Evolutionary conservation across 73 alveolate genomes (phyloP).

Genomic region (Halteria grandinella): DNA sequence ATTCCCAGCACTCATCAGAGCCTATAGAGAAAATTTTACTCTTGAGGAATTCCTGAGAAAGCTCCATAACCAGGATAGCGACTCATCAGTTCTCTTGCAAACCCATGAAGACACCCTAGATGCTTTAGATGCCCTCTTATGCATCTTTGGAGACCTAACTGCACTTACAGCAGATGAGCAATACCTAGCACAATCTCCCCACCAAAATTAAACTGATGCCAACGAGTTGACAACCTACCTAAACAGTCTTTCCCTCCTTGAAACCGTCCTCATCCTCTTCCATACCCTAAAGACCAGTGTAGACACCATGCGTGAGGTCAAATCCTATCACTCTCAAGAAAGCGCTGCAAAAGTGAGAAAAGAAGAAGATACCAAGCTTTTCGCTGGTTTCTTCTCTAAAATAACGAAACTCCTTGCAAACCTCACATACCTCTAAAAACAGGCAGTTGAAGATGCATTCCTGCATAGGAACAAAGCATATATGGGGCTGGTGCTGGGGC

Average conservation of each 20-base stretch:
- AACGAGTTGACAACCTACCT: constrained; percentile 4
- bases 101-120: no score
- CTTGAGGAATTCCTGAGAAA: no score
- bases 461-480: constrained; percentile 27
- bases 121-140: no score
- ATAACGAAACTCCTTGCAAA: constrained; percentile 39
- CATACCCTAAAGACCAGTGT: constrained; percentile 14
- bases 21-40: no score
- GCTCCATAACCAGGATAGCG: no score
- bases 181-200: no score
- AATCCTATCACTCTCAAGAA: constrained; percentile 30
- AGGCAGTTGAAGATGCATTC: constrained; percentile 4
- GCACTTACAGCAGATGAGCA: no score
- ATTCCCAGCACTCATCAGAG: no score
- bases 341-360: constrained; percentile 32
- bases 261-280: constrained; percentile 1
- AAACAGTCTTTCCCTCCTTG: constrained; percentile 9
- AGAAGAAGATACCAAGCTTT: constrained; percentile 3
- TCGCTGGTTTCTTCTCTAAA: constrained; percentile 47
- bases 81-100: no score
- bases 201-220: no score
- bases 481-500: neutral
- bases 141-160: no score
- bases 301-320: constrained; percentile 34
- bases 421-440: constrained; percentile 14